Evolutionary conservation across 495 filamentous ascomycete genomes (phyloP), one percentile per base, ranked within the genome.

Genomic region (Daldinia caldariorum): DNA sequence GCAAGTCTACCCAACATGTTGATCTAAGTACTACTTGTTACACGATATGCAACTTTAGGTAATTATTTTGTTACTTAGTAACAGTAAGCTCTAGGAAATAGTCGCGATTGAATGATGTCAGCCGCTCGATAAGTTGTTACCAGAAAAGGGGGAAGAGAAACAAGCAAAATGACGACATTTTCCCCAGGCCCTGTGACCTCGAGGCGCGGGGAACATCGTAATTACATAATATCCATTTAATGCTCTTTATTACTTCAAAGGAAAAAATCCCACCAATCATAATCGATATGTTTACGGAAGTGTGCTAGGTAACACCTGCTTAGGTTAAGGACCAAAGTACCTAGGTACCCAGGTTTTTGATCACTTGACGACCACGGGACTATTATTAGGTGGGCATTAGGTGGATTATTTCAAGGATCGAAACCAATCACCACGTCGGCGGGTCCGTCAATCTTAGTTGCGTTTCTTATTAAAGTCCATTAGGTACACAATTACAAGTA

Each of bases 21-120:
- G 61, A 61, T 67, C 64, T 61, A 64, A 26, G n/a, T n/a, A n/a
- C n/a, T n/a, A n/a, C n/a, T n/a, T n/a, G n/a, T 3, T 26, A 3
- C 26, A 26, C 1, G 26, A 1, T 26, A 26, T 26, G 26, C 26
- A 3, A 26, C 26, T 26, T 26, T 26, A 26, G 12, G 39, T 43
- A 43, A 14, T 18, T 43, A n/a, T 13, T 43, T 7, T 5, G 39
- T 43, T 43, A 31, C 49, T 51, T 31, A 51, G 47, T 53, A 53
- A 51, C 49, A 43, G 8, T 43, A 12, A 43, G 26, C 26, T 26
- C n/a, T n/a, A n/a, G n/a, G n/a, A n/a, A n/a, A n/a, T 16, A 58
- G 45, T 59, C 59, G 58, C 58, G 57, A 61, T 66, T 5, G n/a
- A 29, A 70, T 70, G 68, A 70, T 70, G 62, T 70, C 57, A 70